phyloP scores from a whole-genome alignment of 2,329 filamentous ascomycete genomes.

The Colletotrichum theobromicola region DNA sequence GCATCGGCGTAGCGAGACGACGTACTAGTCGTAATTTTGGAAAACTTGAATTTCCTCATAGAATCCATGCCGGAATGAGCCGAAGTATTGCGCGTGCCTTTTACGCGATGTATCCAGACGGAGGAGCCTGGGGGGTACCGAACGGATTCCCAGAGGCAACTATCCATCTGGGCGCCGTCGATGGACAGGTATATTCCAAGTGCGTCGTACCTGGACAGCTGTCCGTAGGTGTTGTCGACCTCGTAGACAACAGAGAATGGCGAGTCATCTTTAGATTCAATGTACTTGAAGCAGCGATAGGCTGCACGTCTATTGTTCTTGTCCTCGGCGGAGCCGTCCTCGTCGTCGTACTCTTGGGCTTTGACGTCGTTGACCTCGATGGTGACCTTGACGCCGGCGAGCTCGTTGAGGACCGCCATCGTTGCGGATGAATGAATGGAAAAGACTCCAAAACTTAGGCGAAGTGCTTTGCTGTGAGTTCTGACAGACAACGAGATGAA shows the following conservation, averaged over 20 bases:
- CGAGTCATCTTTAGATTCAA: slow-evolving; percentile 26
- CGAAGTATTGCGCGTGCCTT: not conserved
- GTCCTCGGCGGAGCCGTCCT: slow-evolving; percentile 2
- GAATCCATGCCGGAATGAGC: not conserved
- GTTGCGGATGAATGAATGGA: not conserved
- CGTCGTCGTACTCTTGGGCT: slow-evolving; percentile 24
- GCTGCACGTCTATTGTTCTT: not conserved
- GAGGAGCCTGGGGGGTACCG: not conserved
- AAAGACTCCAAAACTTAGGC: not conserved
- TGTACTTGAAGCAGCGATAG: slow-evolving; percentile 10
- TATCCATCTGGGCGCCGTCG: slow-evolving; percentile 20
- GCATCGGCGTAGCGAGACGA: not conserved
- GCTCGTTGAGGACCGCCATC: slow-evolving; percentile 29
- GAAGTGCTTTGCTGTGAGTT: not conserved
- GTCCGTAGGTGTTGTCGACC: slow-evolving; percentile 11
- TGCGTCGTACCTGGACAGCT: slow-evolving; percentile 3
- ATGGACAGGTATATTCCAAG: slow-evolving; percentile 21
- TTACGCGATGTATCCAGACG: not conserved
- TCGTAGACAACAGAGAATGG: slow-evolving; percentile 22
- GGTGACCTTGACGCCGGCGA: slow-evolving; percentile 27
- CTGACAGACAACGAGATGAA: not conserved
- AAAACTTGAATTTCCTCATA: slow-evolving; percentile 24
- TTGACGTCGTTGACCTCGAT: slow-evolving; percentile 24
- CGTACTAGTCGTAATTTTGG: slow-evolving; percentile 22
- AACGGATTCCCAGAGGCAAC: not conserved